Conservation (phyloP, 805 yeast species). For the Saccharomyces eubayanus region DNA sequence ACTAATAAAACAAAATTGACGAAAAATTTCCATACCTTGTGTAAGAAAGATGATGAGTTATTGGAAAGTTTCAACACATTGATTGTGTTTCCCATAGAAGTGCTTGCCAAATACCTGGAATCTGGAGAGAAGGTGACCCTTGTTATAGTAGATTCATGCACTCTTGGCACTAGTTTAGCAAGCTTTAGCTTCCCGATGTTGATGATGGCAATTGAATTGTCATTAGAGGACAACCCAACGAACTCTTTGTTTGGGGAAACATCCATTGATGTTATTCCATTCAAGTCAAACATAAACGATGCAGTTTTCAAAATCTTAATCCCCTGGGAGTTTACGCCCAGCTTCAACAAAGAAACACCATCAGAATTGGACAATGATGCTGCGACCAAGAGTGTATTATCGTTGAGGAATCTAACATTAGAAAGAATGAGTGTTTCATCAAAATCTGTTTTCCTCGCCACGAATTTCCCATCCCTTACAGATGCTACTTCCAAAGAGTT, state of each 20-base stretch:
- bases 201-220: conserved; percentile 55
- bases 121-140: conserved; percentile 59
- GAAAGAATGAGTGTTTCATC: conserved; percentile 25
- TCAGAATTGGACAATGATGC: conserved; percentile 27
- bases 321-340: neutral
- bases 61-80: conserved; percentile 46
- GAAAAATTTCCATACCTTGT: conserved; percentile 18
- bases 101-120: conserved; percentile 59
- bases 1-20: conserved; percentile 21
- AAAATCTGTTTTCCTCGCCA: conserved; percentile 31
- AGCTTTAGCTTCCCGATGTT: conserved; percentile 44
- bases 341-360: neutral
- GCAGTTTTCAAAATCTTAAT: neutral
- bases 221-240: conserved; percentile 42
- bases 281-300: neutral
- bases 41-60: conserved; percentile 22
- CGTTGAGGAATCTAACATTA: conserved; percentile 31
- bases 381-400: conserved; percentile 35
- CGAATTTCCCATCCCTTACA: conserved; percentile 34
- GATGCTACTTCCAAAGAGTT: conserved; percentile 40
- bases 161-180: conserved; percentile 44
- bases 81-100: conserved; percentile 69
- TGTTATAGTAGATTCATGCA: conserved; percentile 76
- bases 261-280: conserved; percentile 48
- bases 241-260: conserved; percentile 28